phyloP scores from a whole-genome alignment of 805 yeast species.

The Candida stauntonica region DNA sequence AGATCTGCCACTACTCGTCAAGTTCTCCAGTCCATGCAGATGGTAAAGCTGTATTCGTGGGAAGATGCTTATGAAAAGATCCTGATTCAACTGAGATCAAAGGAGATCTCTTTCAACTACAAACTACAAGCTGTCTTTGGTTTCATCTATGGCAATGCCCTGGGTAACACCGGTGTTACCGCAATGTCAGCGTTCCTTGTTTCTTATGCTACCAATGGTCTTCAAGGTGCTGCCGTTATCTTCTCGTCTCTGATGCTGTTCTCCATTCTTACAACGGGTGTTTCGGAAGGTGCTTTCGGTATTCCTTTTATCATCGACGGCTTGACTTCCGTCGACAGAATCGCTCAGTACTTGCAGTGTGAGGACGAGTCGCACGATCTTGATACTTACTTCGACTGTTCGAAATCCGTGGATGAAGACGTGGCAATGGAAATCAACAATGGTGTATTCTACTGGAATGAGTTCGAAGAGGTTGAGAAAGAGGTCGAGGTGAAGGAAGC shows the following conservation, averaged over 20 bases:
- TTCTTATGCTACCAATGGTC: conserved; percentile 31
- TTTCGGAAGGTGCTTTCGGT: conserved; percentile 60
- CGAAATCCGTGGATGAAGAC: conserved; percentile 12
- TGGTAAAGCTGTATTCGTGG: conserved; percentile 80
- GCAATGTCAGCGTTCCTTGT: conserved; percentile 39
- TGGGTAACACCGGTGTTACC: conserved; percentile 41
- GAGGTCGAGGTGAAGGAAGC: neutral
- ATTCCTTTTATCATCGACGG: conserved; percentile 61
- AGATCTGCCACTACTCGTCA: conserved; percentile 39
- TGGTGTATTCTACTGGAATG: conserved; percentile 66
- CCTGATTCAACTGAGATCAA: conserved; percentile 44
- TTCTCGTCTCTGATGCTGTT: conserved; percentile 66
- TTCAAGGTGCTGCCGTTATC: conserved; percentile 48
- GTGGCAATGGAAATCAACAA: conserved; percentile 44
- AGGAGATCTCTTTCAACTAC: conserved; percentile 51
- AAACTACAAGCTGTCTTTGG: conserved; percentile 41
- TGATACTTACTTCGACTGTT: conserved; percentile 34
- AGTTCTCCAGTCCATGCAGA: conserved; percentile 50
- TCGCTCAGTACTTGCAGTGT: conserved; percentile 48
- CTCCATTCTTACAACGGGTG: conserved; percentile 50
- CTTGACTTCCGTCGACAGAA: conserved; percentile 49
- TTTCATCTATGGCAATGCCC: conserved; percentile 38
- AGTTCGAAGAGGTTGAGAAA: conserved; percentile 20
- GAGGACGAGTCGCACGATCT: conserved; percentile 37
- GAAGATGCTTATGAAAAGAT: conserved; percentile 59